phyloP scores from a whole-genome alignment of 2,329 filamentous ascomycete genomes.

The Emmonsia crescens region DNA sequence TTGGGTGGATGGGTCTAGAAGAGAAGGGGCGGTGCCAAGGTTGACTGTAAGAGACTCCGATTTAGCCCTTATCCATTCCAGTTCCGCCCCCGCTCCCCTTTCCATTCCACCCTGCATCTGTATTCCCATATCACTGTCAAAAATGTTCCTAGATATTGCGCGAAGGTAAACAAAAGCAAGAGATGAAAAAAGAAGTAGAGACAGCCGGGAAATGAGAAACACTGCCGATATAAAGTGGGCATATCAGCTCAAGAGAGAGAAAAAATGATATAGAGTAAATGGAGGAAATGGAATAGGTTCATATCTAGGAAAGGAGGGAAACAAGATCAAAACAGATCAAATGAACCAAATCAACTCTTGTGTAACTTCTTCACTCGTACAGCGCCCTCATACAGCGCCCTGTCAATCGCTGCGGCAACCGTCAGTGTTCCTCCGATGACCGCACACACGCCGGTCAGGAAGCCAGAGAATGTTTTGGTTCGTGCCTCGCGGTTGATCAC shows the following conservation, averaged over 20 bases:
- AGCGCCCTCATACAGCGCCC: slow-evolving; percentile 80
- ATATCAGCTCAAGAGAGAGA: not conserved
- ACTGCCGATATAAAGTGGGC: not conserved
- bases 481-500: slow-evolving; percentile 92
- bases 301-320: not conserved
- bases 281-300: not conserved
- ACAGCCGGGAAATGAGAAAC: not conserved
- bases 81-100: no score
- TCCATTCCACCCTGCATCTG: not conserved
- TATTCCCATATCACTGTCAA: not conserved
- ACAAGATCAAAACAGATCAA: not conserved
- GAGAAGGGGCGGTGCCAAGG: no score
- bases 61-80: no score
- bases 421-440: slow-evolving; percentile 92
- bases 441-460: slow-evolving; percentile 87
- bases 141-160: no score
- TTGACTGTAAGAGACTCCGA: no score
- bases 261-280: not conserved
- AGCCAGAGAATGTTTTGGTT: slow-evolving; percentile 79
- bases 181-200: not conserved
- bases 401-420: slow-evolving; percentile 85
- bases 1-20: no score
- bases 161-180: no score
- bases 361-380: slow-evolving; percentile 80
- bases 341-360: slow-evolving; percentile 35